Evolutionary conservation across 2,329 filamentous ascomycete genomes (phyloP), one percentile per base, ranked within the genome.

Genomic region (Pseudopithomyces maydicus): DNA sequence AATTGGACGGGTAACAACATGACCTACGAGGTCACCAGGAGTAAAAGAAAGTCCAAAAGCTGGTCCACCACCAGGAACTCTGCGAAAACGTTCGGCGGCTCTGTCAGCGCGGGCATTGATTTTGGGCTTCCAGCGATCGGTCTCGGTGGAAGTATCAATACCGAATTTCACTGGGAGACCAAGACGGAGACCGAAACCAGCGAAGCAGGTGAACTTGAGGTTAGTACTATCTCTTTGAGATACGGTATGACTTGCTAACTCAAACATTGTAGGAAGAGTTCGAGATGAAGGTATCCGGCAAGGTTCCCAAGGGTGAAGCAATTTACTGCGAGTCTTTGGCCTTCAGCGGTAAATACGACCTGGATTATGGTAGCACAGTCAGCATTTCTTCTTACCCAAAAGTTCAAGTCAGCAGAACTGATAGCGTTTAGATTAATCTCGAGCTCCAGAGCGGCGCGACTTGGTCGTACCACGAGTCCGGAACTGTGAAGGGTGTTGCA

Each of bases 321-420:
- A 53, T 53, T 29, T 53, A 53, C 32, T 53, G 50, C 39, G 50
- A 53, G 41, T 33, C 50, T 12, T 17, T 53, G 19, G 41, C 50
- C 38, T 53, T 53, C 32, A 53, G 50, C 35, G 50, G 50, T 17
- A 53, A 53, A 53, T 53, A 53, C 12, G 50, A 53, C 43, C 17
- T 53, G 50, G 41, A 45, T 14, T 53, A 53, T 29, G 50, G 41
- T 26, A 53, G 50, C 41, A 53, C 50, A n/a, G 50, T 53, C 3
- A 45, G 50, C 45, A 23, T 10, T 38, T 1, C 17, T 12, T 1
- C 17, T 12, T 12, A 17, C 11, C 20, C 12, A n/a, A 17, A 35
- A 10, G 8, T 10, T 26, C 12, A 17, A 20, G 35, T 23, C 8
- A 36, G 8, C 32, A 17, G 5, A 44, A 10, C 50, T 53, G 29